These are phyloP conservation scores for Magnolia kwangsiensis DNA, from an alignment of 164 flowering plant species.

Conservation along the genomic window DNA sequence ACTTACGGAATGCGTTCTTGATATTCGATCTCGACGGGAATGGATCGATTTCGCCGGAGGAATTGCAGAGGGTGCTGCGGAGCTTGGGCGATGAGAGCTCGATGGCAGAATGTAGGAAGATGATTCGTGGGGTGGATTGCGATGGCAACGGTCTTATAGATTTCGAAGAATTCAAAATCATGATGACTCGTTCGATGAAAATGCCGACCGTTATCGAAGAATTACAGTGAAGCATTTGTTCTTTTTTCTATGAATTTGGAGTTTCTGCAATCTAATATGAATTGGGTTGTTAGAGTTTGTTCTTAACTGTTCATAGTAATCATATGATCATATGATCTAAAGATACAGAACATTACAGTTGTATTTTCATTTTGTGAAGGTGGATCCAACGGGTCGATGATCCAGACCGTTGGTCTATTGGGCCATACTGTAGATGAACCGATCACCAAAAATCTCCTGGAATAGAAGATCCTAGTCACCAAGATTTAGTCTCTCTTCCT, in stretches of 20 bases:
- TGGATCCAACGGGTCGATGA: too few relatives aligned
- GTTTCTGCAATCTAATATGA: neutral
- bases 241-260: neutral
- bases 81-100: conserved; percentile 62
- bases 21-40: conserved; percentile 67
- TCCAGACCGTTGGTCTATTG: too few relatives aligned
- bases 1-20: conserved; percentile 58
- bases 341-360: too few relatives aligned
- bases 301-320: neutral
- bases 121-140: conserved; percentile 65
- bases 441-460: too few relatives aligned
- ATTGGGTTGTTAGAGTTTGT: neutral
- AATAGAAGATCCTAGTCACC: too few relatives aligned
- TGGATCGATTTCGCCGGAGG: conserved; percentile 71
- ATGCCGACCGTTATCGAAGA: neutral
- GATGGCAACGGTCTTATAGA: conserved; percentile 63
- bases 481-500: too few relatives aligned
- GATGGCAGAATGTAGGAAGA: conserved; percentile 57
- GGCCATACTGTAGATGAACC: too few relatives aligned
- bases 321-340: too few relatives aligned
- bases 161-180: conserved; percentile 71
- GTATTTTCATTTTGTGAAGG: too few relatives aligned
- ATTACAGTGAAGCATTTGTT: neutral
- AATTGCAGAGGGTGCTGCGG: conserved; percentile 49
- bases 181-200: conserved; percentile 50